Evolutionary conservation across 2,329 filamentous ascomycete species (phyloP).

Genomic region (Phoma sp.): DNA sequence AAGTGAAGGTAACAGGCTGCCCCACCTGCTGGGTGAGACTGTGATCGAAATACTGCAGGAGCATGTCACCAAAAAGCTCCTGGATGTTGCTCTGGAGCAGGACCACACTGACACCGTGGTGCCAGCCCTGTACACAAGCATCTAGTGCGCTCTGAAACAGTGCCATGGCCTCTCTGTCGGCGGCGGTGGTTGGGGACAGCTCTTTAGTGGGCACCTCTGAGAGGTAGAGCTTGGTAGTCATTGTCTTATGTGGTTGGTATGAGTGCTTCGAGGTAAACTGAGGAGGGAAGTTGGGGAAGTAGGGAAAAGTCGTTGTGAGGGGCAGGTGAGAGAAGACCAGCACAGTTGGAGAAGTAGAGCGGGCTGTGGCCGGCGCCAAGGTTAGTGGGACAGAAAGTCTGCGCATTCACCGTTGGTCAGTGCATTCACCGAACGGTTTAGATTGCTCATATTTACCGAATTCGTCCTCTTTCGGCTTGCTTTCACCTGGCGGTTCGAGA

Average conservation of each 20-base stretch:
- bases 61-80: conserved; percentile 19
- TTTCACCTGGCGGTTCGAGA: not conserved
- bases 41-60: conserved; percentile 16
- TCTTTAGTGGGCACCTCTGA: conserved; percentile 1
- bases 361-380: conserved; percentile 19
- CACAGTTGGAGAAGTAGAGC: conserved; percentile 1
- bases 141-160: conserved; percentile 16
- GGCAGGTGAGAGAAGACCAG: conserved; percentile 4
- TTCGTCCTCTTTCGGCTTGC: not conserved
- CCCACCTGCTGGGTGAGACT: conserved; percentile 9
- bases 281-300: not conserved
- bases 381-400: conserved; percentile 11
- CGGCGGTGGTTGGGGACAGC: not conserved
- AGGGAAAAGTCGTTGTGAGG: not conserved
- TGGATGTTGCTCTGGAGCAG: conserved; percentile 17
- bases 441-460: not conserved
- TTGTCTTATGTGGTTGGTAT: conserved; percentile 1
- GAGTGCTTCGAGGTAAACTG: not conserved
- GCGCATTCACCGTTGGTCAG: conserved; percentile 26
- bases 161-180: conserved; percentile 7
- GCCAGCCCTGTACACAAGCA: conserved; percentile 14
- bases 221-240: conserved; percentile 10
- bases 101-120: conserved; percentile 8
- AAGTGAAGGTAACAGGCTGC: conserved; percentile 12
- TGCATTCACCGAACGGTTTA: conserved; percentile 20